These are phyloP conservation scores for Cryptococcus maquisensis DNA, from an alignment of 1,284 basidiomycete species.

Conservation along the genomic window DNA sequence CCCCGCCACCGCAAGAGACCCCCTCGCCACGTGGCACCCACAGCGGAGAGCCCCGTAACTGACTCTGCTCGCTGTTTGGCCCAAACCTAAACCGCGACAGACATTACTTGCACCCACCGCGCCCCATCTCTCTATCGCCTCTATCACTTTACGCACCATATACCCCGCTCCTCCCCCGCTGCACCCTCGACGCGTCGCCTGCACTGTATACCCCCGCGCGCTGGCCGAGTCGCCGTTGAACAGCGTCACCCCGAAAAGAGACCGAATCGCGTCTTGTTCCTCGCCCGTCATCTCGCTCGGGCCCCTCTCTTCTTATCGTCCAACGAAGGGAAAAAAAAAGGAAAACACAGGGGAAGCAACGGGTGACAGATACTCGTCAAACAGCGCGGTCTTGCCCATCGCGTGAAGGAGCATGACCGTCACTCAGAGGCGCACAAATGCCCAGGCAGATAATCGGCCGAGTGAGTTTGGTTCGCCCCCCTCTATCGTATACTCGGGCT, in stretches of 20 bases:
- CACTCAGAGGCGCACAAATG: constrained; percentile 40
- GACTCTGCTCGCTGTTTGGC: no score
- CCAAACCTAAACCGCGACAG: no score
- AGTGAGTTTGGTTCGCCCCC: constrained; percentile 26
- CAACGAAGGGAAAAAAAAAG: neutral
- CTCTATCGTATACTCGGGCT: neutral
- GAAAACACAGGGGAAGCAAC: no score
- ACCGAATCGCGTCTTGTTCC: no score
- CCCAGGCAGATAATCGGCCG: constrained; percentile 33
- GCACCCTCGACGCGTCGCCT: neutral
- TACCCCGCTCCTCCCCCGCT: neutral
- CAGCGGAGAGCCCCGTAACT: no score
- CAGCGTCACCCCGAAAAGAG: neutral
- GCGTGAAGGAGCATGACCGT: constrained; percentile 37
- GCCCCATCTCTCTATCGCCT: no score
- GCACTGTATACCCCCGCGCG: neutral
- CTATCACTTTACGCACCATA: neutral
- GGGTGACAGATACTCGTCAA: no score
- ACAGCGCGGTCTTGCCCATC: no score
- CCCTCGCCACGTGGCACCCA: no score
- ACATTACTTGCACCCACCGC: no score
- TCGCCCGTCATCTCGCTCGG: neutral
- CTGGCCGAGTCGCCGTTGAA: neutral
- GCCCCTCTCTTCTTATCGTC: neutral
- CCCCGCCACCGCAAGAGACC: no score